Evolutionary conservation across 2,329 filamentous ascomycete species (phyloP), one percentile per base, ranked within the genome.

Genomic region (Monosporascus ibericus): DNA sequence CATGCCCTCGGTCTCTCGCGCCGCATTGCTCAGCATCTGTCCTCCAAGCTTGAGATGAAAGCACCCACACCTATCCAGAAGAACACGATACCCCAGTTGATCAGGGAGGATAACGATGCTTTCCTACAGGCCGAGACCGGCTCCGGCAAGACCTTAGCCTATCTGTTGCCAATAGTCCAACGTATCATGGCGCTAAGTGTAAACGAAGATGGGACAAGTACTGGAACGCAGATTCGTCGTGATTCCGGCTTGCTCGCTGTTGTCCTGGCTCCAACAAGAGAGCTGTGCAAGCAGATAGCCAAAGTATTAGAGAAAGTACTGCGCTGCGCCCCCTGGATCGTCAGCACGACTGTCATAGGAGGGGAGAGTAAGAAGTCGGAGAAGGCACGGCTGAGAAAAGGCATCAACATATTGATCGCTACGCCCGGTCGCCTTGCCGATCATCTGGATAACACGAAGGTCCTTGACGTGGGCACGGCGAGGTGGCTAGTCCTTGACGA

Each of bases 61-160:
- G 88, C 90, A 0, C 94, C 94, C 6, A 99, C 94, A 0, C 90
- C 90, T 0, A 96, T 99, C 66, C 94, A 99, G 72, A 92, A 92
- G 62, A 90, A 89, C 56, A 87, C 92, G 1, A 86, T 99, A 39
- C 80, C 88, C 42, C 86, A 94, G 61, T 73, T 99, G 55, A 72
- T 95, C 44, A 85, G 85, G 42, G 86, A 87, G 50, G 88, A 95
- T 61, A 85, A 82, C 46, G 94, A 99, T 74, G 92, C 92, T 2
- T 99, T 99, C 63, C 87, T 99, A 36, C 94, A 97, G 68, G 95
- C 94, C 3, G 88, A 99, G 72, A 99, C 94, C 0, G 94, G 94
- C 60, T 99, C 94, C 0, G 94, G 94, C 72, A 99, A 99, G 74
- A 99, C 94, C 0, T 74, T 99, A 55, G 90, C 94, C n/a, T 99